A percentile compares a stretch with the other conserved stretches of the same genome.
Evolutionary conservation across 129 eudicot species (phyloP).

Genomic region (Oenanthe sinensis): DNA sequence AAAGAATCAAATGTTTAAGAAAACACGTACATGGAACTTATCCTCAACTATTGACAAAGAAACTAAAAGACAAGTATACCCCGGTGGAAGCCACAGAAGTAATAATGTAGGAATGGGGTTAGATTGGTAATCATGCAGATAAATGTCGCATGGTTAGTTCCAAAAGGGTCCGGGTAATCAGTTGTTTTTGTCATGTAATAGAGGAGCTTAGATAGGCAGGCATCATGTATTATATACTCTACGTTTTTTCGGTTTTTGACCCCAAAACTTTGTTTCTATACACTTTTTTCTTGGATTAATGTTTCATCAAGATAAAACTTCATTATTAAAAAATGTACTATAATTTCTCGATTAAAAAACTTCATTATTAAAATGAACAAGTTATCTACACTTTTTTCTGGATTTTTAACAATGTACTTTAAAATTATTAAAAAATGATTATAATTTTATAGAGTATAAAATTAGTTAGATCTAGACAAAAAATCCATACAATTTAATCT

Average conservation of each 20-base stretch:
- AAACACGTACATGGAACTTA: background rate
- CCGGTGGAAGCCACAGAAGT: background rate
- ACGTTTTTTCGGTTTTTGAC: background rate
- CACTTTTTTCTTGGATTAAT: too few relatives aligned
- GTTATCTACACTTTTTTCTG: too few relatives aligned
- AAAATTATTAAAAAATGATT: too few relatives aligned
- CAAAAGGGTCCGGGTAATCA: background rate
- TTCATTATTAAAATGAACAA: too few relatives aligned
- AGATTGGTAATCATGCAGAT: background rate
- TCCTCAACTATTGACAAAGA: background rate
- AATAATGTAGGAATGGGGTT: background rate
- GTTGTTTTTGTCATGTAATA: background rate
- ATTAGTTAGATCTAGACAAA: too few relatives aligned
- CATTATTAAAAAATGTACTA: too few relatives aligned
- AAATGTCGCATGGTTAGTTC: background rate
- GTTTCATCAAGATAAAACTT: too few relatives aligned
- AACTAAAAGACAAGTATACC: background rate
- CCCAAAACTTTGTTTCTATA: background rate
- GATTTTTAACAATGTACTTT: too few relatives aligned
- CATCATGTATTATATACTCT: background rate
- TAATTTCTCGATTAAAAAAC: too few relatives aligned
- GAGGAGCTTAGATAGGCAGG: background rate
- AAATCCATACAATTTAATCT: too few relatives aligned
- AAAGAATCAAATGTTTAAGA: background rate
- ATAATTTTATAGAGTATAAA: too few relatives aligned